These are phyloP conservation scores for Paramecium primaurelia DNA, from an alignment of 73 alveolate genomes.

Conservation along the genomic window DNA sequence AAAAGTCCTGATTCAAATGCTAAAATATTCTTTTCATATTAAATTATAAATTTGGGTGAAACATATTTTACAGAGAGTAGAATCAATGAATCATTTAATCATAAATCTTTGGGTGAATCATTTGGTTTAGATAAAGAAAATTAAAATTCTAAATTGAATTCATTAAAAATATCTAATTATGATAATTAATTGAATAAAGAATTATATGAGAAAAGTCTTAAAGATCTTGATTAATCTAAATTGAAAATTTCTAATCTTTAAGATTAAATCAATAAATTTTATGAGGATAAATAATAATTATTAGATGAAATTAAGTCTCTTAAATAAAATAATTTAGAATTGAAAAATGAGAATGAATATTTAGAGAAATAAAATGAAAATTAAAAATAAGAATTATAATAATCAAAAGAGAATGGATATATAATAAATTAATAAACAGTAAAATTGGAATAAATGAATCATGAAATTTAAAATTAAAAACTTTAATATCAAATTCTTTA, in stretches of 20 bases:
- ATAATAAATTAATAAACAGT: not conserved
- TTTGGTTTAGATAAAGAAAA: conserved; percentile 25
- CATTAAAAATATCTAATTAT: not conserved
- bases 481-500: not conserved
- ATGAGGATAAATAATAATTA: not conserved
- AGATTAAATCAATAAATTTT: not conserved
- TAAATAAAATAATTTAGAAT: not conserved
- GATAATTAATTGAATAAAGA: not conserved
- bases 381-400: not conserved
- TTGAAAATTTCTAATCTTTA: not conserved
- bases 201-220: not conserved
- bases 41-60: not conserved
- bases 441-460: not conserved
- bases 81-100: not conserved
- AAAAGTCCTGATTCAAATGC: conserved; percentile 39
- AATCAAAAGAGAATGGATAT: not conserved
- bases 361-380: not conserved
- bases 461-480: not conserved
- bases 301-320: not conserved
- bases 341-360: conserved; percentile 25
- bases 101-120: not conserved
- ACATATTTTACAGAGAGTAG: not conserved
- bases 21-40: not conserved
- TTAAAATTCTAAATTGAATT: not conserved
- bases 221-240: not conserved